Base-by-base conservation (phyloP, 306 rosid species). In the Lathyrus oleraceus region DNA sequence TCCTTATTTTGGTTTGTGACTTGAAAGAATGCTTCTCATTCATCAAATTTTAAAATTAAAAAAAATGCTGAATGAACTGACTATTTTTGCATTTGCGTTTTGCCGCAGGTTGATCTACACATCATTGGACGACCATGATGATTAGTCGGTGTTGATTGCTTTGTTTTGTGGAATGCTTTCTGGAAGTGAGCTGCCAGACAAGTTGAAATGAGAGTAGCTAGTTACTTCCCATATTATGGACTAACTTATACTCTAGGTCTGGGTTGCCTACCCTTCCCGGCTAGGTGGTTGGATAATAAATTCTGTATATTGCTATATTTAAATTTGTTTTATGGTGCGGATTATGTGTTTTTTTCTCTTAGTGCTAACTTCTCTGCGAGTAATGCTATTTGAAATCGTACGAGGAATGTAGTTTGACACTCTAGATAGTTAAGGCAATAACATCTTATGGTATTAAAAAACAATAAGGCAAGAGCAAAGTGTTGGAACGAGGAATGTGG, bases 21-120 rank as follows among this genome's bases (percentile, higher is more conserved):
- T 36, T 12, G 58, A 57, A 28, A 65, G 28, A 63, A 63, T 32
- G 35, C 61, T 28, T 19, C 39, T 13, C 56, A 27, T 43, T 38
- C 58, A 45, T 25, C 20, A 13, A 11, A 32, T 6, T 32, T 25
- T 3, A 3, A 25, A 1, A 21, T n/a, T n/a, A 5, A 5, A 30
- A 38, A 65, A 32, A 61, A n/a, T 64, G 21, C 57, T 27, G 28
- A 61, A 47, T 69, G 53, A 30, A 62, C 67, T 73, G 40, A 35
- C 52, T 42, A 71, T 36, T 73, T 76, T 54, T 47, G 47, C 61
- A 45, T 74, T 27, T 60, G 57, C 16, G 43, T 72, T 25, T 64
- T 82, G 51, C 73, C 75, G 81, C 85, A 93, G 96, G 98, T 87
- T 93, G 97, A 90, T 93, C 70, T 84, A 87, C 62, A 67, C 81